Base-by-base conservation (phyloP, 495 filamentous ascomycete species). In the Thermothielavioides terrestris region DNA sequence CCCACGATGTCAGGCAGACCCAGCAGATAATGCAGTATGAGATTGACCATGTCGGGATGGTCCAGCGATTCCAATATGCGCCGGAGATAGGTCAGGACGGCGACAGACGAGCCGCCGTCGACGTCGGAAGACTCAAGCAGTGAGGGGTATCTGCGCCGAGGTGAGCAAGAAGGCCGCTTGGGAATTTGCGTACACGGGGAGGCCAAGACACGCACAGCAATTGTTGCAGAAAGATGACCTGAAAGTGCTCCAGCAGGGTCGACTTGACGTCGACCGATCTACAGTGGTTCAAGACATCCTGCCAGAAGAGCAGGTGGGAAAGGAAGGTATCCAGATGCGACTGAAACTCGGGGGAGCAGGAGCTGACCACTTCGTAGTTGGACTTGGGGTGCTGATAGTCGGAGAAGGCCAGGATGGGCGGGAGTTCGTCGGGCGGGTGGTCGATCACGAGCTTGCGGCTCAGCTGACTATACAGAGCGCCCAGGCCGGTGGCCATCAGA, bases 261-360 rank as follows among this genome's bases (percentile, higher is more conserved):
- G 85, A 86, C 55, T 89, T 91, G 40, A 99, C 86, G 60, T 97
- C 94, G 2, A 78, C 73, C 1, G 91, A 96, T 53, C 81, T 81
- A 68, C 92, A 99, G 67, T 97, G 88, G 59, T 96, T 89, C 40
- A 99, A 76, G 14, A 95, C 88, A 65, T 99, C 92, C 60, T 99
- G 92, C 94, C 92, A 99, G 56, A 99, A 98, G 14, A 89, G 69
- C 12, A 99, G 73, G 59, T 96, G 91, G 12, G 92, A 94, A 22
- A 99, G 77, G 59, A 99, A 97, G 0, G 92, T 94, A 40, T 89
- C 84, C 67, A 98, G 78, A 55, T 94, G 83, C 6, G 77, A 73
- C 48, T 86, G 84, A 51, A 94, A 85, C 14, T 84, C 77, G 14
- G 74, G 58, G 44, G 84, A 82, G 49, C 77, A 83, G 11, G 83